Evolutionary conservation across 306 rosid genomes (phyloP).

Genomic region (Prunus davidiana): DNA sequence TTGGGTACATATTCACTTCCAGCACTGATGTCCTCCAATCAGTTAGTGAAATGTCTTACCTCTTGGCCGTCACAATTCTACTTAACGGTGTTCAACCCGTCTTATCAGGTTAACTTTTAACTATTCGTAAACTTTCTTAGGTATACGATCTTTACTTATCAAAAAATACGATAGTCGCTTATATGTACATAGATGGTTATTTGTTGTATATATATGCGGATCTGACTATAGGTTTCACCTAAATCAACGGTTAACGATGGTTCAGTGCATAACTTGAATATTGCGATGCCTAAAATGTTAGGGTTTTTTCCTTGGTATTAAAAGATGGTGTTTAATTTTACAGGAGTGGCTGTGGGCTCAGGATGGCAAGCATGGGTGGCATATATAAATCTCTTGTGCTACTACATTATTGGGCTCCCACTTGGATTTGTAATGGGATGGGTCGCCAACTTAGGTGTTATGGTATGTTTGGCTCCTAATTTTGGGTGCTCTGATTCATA

Average conservation of each 20-base stretch:
- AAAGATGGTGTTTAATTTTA: background rate
- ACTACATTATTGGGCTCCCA: conserved; percentile 22
- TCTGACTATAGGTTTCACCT: background rate
- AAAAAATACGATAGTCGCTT: too few species aligned
- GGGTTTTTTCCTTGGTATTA: background rate
- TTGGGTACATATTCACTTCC: conserved; percentile 57
- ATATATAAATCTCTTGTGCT: conserved; percentile 26
- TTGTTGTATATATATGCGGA: too few species aligned
- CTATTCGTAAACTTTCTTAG: background rate
- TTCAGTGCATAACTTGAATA: background rate
- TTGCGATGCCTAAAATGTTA: background rate
- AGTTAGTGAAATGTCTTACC: conserved; percentile 39
- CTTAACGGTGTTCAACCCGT: conserved; percentile 69
- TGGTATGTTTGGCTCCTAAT: background rate
- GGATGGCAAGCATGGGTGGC: conserved; percentile 33
- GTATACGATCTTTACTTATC: too few species aligned
- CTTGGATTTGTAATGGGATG: conserved; percentile 17
- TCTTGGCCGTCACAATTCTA: conserved; percentile 52
- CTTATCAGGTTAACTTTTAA: conserved; percentile 45
- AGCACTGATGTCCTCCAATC: conserved; percentile 43
- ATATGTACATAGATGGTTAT: too few species aligned
- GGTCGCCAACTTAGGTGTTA: conserved; percentile 8
- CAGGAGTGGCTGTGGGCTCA: conserved; percentile 22
- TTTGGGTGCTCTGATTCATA: background rate
- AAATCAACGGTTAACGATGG: background rate